Evolutionary conservation across 2,329 filamentous ascomycete species (phyloP), one percentile per base, ranked within the genome.

Genomic region (Penicillium concentricum): DNA sequence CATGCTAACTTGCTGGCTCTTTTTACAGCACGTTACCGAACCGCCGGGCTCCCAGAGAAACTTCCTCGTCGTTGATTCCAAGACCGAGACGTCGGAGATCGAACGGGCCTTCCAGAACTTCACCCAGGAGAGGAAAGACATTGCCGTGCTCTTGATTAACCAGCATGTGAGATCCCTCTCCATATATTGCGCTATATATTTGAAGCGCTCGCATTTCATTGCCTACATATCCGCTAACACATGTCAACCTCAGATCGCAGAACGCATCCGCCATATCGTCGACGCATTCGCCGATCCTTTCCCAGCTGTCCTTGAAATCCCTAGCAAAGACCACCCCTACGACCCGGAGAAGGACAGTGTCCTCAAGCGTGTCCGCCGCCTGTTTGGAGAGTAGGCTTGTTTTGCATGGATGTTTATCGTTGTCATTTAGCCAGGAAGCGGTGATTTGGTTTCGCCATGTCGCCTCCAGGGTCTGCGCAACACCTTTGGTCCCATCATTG

Each of bases 291-390:
- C 91, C 20, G 91, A 93, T 48, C 92, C 94, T 5, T 99, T 99
- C 78, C 94, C 94, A n/a, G 88, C 92, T 22, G 84, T 99, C 53
- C 86, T 99, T 56, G 94, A 99, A 77, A 97, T 99, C 59, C 94
- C 94, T 24, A 96, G 91, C 79, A 99, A 99, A 82, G 94, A 99
- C 75, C 94, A 99, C 74, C 94, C 94, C 2, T 99, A 99, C 72
- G 93, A 99, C 69, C 94, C 94, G 0, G 94, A 99, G 78, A 99
- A 99, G 81, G 94, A 99, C 76, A 97, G 93, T 72, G 93, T 99
- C 42, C 76, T 99, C 77, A 90, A 92, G 78, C 84, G 94, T 65
- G 94, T 99, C 63, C 81, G 85, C 73, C 85, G 87, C 69, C 70
- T 90, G 61, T 88, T 88, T 76, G 86, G 86, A 64, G 86, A 82